Conservation (phyloP, 495 filamentous ascomycete species). For the Ascodesmis nigricans region DNA sequence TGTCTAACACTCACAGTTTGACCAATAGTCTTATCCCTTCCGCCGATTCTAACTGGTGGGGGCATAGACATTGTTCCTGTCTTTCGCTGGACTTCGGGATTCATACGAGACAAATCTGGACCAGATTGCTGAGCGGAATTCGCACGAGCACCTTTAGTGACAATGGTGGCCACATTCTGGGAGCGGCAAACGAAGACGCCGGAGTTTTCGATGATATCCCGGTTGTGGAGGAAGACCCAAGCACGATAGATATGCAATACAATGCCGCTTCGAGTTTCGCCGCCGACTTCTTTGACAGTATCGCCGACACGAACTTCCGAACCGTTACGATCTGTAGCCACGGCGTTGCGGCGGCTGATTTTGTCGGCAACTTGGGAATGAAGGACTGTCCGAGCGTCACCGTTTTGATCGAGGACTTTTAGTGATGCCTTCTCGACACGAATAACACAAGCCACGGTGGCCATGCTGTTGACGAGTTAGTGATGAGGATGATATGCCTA, state of each 20-base stretch:
- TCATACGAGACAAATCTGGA: slow-evolving; percentile 77
- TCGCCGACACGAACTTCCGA: slow-evolving; percentile 83
- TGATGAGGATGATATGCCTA: slow-evolving; percentile 1
- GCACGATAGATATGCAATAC: slow-evolving; percentile 84
- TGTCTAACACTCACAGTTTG: slow-evolving; percentile 72
- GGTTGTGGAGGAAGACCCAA: slow-evolving; percentile 68
- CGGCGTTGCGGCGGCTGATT: slow-evolving; percentile 54
- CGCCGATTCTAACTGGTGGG: slow-evolving; percentile 35
- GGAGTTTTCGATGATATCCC: slow-evolving; percentile 64
- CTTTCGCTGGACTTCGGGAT: slow-evolving; percentile 59
- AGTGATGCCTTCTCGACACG: slow-evolving; percentile 89
- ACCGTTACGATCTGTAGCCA: slow-evolving; percentile 81
- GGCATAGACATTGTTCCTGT: slow-evolving; percentile 35
- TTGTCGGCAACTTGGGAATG: slow-evolving; percentile 82
- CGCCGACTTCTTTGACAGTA: slow-evolving; percentile 70
- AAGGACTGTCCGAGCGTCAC: slow-evolving; percentile 55
- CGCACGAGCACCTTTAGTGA: slow-evolving; percentile 67
- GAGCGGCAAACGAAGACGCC: slow-evolving; percentile 79
- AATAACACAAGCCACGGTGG: slow-evolving; percentile 78
- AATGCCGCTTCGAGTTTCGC: slow-evolving; percentile 62
- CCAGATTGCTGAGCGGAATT: slow-evolving; percentile 26
- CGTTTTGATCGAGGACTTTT: slow-evolving; percentile 75
- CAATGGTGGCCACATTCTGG: slow-evolving; percentile 63
- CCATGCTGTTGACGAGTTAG: slow-evolving; percentile 32
- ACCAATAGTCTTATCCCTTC: slow-evolving; percentile 66